Evolutionary conservation across 164 flowering plant genomes (phyloP).

Genomic region (Magnolia sinica): DNA sequence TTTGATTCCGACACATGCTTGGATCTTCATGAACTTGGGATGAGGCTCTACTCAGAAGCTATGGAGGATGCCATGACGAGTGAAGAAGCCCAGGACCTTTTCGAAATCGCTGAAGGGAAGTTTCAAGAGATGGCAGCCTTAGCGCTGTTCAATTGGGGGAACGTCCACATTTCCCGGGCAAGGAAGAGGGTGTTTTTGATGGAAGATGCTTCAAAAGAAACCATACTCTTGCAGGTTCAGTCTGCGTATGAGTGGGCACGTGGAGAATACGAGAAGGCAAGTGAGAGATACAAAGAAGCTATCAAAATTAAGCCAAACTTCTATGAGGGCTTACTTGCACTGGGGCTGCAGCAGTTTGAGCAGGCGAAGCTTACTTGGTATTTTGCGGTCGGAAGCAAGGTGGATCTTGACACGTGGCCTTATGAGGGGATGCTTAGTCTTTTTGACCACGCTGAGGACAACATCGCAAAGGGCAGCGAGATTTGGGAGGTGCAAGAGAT

Average conservation of each 20-base stretch:
- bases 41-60: constrained; percentile 79
- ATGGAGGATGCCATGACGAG: constrained; percentile 74
- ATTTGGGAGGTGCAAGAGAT: constrained; percentile 69
- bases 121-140: constrained; percentile 89
- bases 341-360: constrained; percentile 86
- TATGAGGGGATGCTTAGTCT: constrained; percentile 50
- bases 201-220: constrained; percentile 54
- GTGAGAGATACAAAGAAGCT: constrained; percentile 63
- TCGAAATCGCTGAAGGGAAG: constrained; percentile 59
- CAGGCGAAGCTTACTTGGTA: constrained; percentile 87
- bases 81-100: constrained; percentile 72
- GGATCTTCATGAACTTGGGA: constrained; percentile 76
- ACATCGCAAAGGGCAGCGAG: constrained; percentile 62
- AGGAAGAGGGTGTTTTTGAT: constrained; percentile 49
- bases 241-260: constrained; percentile 67
- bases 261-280: constrained; percentile 56
- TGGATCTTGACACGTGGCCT: constrained; percentile 60
- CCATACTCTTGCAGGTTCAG: constrained; percentile 37
- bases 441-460: constrained; percentile 78
- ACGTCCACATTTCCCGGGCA: constrained; percentile 81
- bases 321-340: constrained; percentile 73
- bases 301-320: constrained; percentile 69
- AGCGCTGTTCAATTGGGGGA: constrained; percentile 89
- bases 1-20: constrained; percentile 60
- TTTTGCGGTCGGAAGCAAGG: constrained; percentile 55